phyloP scores from a whole-genome alignment of 2,329 filamentous ascomycete species.

The Cercospora sojina region DNA sequence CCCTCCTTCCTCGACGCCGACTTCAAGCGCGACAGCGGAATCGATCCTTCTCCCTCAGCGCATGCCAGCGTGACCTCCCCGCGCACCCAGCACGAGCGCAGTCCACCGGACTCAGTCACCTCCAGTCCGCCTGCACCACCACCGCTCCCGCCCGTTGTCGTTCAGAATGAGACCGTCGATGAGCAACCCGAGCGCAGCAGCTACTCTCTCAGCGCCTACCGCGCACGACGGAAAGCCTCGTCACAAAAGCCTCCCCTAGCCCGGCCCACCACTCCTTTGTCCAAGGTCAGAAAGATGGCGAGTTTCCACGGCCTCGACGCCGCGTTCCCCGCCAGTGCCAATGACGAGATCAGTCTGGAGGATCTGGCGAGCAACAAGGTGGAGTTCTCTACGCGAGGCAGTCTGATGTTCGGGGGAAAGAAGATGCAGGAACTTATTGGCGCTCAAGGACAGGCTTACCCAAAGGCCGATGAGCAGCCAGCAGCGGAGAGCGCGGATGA shows the following conservation, averaged over 20 bases:
- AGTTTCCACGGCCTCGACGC: constrained; percentile 54
- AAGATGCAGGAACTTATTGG: constrained; percentile 42
- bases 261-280: constrained; percentile 14
- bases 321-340: constrained; percentile 55
- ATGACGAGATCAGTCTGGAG: constrained; percentile 52
- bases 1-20: not conserved
- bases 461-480: not conserved
- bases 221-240: not conserved
- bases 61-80: constrained; percentile 20
- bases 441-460: constrained; percentile 25
- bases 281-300: constrained; percentile 21
- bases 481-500: not conserved
- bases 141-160: constrained; percentile 46
- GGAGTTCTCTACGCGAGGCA: constrained; percentile 61
- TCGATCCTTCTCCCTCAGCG: constrained; percentile 34
- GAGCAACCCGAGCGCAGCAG: constrained; percentile 22
- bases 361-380: constrained; percentile 53
- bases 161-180: constrained; percentile 39
- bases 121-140: not conserved
- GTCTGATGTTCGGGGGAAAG: constrained; percentile 57
- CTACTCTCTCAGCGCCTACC: constrained; percentile 5
- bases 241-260: constrained; percentile 2
- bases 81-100: not conserved
- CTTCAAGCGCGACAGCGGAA: constrained; percentile 37
- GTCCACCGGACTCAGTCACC: not conserved